phyloP scores from a whole-genome alignment of 192 early-diverging fungal genomes.

The Coemansia sp. region DNA sequence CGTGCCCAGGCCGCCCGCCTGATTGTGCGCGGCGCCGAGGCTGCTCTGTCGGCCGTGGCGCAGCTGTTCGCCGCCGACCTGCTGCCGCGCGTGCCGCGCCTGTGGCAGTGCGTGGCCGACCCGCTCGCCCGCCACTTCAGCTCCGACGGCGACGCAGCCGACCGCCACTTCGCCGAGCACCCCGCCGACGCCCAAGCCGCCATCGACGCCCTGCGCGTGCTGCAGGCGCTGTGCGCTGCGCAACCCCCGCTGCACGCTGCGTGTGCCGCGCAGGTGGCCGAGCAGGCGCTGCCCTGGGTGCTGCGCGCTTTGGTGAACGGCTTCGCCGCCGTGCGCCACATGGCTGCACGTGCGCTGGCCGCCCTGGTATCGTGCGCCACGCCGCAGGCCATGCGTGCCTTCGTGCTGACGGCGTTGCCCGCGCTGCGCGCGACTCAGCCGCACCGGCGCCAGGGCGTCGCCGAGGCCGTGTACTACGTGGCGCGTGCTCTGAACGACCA shows the following conservation, averaged over 20 bases:
- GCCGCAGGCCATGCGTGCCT: constrained; percentile 68
- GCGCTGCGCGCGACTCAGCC: constrained; percentile 70
- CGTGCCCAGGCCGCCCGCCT: constrained; percentile 54
- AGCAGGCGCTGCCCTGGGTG: constrained; percentile 63
- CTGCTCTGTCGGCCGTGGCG: constrained; percentile 31
- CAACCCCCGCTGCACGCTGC: constrained; percentile 54
- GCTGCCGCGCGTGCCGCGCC: constrained; percentile 22
- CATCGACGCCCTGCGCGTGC: constrained; percentile 74
- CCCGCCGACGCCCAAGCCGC: constrained; percentile 56
- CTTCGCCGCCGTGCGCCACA: constrained; percentile 72
- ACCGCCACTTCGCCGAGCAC: constrained; percentile 12
- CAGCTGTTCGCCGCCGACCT: constrained; percentile 35
- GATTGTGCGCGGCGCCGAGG: constrained; percentile 66
- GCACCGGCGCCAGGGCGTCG: constrained; percentile 80
- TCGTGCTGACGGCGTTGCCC: constrained; percentile 78
- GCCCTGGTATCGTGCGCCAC: constrained; percentile 67
- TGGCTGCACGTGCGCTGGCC: constrained; percentile 76
- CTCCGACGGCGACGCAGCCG: constrained; percentile 5
- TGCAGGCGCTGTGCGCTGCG: constrained; percentile 54
- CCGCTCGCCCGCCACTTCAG: constrained; percentile 22
- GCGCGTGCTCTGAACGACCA: constrained; percentile 73
- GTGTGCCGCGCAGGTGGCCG: constrained; percentile 53
- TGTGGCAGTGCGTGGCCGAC: constrained; percentile 45
- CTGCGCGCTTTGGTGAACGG: constrained; percentile 62
- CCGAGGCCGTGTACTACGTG: constrained; percentile 80